A percentile compares a stretch with the other conserved stretches of the same genome.
These are phyloP conservation scores for Leavenworthia alabamica DNA, from an alignment of 345 rosid genomes.

Conservation along the genomic window DNA sequence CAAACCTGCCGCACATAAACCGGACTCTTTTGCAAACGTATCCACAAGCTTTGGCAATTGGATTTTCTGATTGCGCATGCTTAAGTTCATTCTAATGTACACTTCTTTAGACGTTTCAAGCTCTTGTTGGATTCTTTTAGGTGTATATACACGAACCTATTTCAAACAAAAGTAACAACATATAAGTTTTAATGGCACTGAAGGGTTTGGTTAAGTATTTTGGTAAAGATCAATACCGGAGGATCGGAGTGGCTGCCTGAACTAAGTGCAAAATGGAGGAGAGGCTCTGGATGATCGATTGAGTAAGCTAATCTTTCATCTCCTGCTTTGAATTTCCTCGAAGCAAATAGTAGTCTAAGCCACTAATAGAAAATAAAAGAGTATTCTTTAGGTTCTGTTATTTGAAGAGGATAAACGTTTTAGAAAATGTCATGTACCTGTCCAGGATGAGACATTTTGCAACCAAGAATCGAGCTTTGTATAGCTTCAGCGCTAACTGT, in stretches of 20 bases:
- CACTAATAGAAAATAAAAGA: constrained; percentile 43
- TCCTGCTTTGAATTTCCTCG: constrained; percentile 70
- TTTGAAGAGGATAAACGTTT: background rate
- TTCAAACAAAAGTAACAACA: background rate
- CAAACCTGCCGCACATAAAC: constrained; percentile 48
- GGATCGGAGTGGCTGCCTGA: constrained; percentile 97
- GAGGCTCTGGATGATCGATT: constrained; percentile 61
- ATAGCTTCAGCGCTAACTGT: constrained; percentile 79
- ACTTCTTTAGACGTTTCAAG: constrained; percentile 84
- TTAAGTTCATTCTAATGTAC: constrained; percentile 68
- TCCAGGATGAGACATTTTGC: constrained; percentile 91
- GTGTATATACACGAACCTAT: constrained; percentile 80
- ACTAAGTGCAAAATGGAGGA: constrained; percentile 73
- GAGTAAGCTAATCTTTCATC: constrained; percentile 64
- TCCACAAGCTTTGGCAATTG: constrained; percentile 74
- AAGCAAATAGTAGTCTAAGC: constrained; percentile 63
- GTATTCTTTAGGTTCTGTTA: background rate
- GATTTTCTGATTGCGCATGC: constrained; percentile 62
- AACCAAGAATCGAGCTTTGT: constrained; percentile 67
- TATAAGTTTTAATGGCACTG: background rate
- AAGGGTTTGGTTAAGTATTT: background rate
- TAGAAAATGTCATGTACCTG: constrained; percentile 46
- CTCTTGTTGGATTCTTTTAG: constrained; percentile 67
- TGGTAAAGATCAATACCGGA: constrained; percentile 46
- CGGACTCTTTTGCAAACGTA: constrained; percentile 62